Evolutionary conservation across 352 stramenopile genomes (phyloP).

Genomic region (Phytophthora niederhauseri): DNA sequence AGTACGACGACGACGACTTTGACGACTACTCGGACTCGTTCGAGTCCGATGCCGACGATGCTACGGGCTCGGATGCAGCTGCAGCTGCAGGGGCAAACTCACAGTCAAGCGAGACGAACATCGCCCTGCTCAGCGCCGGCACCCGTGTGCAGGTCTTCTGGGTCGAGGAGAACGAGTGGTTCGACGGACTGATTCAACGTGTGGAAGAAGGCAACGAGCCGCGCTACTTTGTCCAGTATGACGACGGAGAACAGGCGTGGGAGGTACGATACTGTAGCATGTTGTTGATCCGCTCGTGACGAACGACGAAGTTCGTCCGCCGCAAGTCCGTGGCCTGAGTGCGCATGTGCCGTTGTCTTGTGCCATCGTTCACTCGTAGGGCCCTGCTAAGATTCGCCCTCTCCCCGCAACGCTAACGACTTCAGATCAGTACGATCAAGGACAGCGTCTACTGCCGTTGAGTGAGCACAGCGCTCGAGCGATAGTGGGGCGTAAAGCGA

Average conservation of each 20-base stretch:
- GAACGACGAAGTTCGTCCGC: background rate
- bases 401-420: constrained; percentile 11
- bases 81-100: background rate
- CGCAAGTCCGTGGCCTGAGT: background rate
- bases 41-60: constrained; percentile 36
- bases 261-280: constrained; percentile 22
- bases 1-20: constrained; percentile 53
- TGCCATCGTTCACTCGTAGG: constrained; percentile 9
- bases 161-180: constrained; percentile 52
- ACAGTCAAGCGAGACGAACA: background rate
- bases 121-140: constrained; percentile 12
- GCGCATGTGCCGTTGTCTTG: background rate
- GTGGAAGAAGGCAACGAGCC: constrained; percentile 6
- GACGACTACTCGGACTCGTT: constrained; percentile 65
- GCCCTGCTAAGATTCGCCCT: constrained; percentile 13
- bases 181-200: constrained; percentile 34
- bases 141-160: constrained; percentile 56
- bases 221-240: constrained; percentile 49
- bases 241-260: constrained; percentile 58
- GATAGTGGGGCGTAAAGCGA: constrained; percentile 23
- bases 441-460: constrained; percentile 38
- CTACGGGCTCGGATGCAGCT: background rate
- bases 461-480: constrained; percentile 2
- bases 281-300: background rate
- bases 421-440: constrained; percentile 32